Base-by-base conservation (phyloP, 768 basidiomycete genomes). In the Lactarius pseudohatsudake region DNA sequence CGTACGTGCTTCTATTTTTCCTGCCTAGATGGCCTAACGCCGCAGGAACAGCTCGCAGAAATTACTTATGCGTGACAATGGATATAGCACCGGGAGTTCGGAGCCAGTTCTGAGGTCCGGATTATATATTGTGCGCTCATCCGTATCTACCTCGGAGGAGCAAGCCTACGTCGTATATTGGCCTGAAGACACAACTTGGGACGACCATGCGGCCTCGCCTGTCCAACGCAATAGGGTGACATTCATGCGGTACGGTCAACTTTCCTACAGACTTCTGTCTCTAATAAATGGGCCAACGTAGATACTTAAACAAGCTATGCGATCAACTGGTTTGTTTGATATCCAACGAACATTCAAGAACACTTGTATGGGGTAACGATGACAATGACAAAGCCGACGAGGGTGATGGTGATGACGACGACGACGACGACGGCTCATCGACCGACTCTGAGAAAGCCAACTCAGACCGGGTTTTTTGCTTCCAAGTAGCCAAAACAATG, bases 181-280 rank as follows among this genome's bases (percentile, higher is more conserved):
- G 86, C 86, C 86, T 0, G 85, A 88, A 65, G 78, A 83, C 26
- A 79, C 75, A 1, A 87, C 86, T 0, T 88, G 86, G 86, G 72
- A 82, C 50, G 85, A 86, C 72, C 73, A 76, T 20, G 81, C 84
- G 0, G 56, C 74, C 4, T 75, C 79, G 1, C 74, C 84, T 4
- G 79, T 84, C 58, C 72, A 78, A 38, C 79, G 82, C 16, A 88
- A 86, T 73, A 78, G 86, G 9, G 76, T 82, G 3, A 85, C 86
- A 0, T 88, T 88, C 70, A 86, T 88, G 84, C 75, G 86, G 86
- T 85, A 73, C n/a, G 74, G 64, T 18, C 36, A 53, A 59, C 38
- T 26, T 28, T 57, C 15, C 11, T 0, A 16, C 47, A 5, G 10
- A 7, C 9, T 18, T 26, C 1, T 16, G 2, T 22, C 13, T 40